Base-by-base conservation (phyloP, 805 yeast genomes). In the Candida nemodendra region DNA sequence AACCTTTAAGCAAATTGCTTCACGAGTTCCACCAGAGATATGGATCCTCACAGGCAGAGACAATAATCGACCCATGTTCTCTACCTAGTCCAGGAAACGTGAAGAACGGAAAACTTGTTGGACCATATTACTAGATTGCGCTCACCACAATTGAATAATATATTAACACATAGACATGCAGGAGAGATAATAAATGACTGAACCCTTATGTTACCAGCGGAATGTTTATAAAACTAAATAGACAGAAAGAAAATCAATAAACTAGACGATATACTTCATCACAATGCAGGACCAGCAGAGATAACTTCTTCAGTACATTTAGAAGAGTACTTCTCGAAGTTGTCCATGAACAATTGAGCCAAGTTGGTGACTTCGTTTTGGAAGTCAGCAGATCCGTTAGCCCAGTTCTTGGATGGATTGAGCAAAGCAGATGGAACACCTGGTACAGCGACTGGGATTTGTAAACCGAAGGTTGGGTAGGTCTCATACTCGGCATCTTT, bases 351-450 rank as follows among this genome's bases (percentile, higher is more conserved):
- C 70, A 85, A 72, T 35, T 66, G 63, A 27, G 89, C 97, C 61
- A 91, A 80, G 42, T 75, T 72, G 42, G 64, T 63, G 45, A 81
- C 83, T 61, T 83, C 84, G 26, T 50, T 48, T 30, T 54, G 55
- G 64, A 78, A 81, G 51, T 74, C 76, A 12, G 57, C 72, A 35
- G 61, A 52, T 41, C 84, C 83, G 44, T 70, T 76, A 45, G 73
- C 68, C 95, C 96, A 88, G 50, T 82, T 78, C 53, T 71, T 79
- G 42, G 89, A 72, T 46, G 99, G 99, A 68, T 91, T 89, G 60
- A 91, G 76, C 46, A 91, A 64, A 59, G 84, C 90, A 16, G 72
- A 36, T 49, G 99, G 98, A 44, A 91, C 98, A 45, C 81, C 78
- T 16, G 84, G 81, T 54, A 83, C 84, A 27, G 79, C 54, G 61